Percentiles rank a stretch among this genome's conserved stretches.
phyloP scores from a whole-genome alignment of 768 basidiomycete species.

The Mycena alexandri region DNA sequence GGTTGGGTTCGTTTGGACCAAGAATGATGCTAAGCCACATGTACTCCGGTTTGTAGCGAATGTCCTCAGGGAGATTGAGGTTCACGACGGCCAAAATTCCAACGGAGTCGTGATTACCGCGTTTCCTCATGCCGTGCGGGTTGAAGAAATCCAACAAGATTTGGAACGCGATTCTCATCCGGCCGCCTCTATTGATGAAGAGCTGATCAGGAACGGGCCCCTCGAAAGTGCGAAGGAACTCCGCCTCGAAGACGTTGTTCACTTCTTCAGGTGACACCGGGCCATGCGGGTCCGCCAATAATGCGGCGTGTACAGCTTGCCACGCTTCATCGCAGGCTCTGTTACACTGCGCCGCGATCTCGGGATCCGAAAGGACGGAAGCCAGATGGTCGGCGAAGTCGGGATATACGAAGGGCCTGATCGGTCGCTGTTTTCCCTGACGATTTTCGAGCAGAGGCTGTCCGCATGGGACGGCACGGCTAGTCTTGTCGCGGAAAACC shows the following conservation, averaged over 20 bases:
- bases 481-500: conserved; percentile 31
- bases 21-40: conserved; percentile 49
- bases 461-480: conserved; percentile 16
- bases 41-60: conserved; percentile 49
- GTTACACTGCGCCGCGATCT: conserved; percentile 34
- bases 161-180: conserved; percentile 40
- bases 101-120: conserved; percentile 38
- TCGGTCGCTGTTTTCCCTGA: conserved; percentile 35
- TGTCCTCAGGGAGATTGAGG: conserved; percentile 48
- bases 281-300: conserved; percentile 12
- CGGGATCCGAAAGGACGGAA: conserved; percentile 37
- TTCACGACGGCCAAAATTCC: conserved; percentile 43
- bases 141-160: conserved; percentile 49
- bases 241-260: conserved; percentile 42
- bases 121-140: conserved; percentile 39
- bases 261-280: conserved; percentile 26
- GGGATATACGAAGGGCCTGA: conserved; percentile 35
- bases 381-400: conserved; percentile 42
- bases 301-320: conserved; percentile 9
- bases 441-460: conserved; percentile 30
- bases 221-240: conserved; percentile 45
- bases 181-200: conserved; percentile 39
- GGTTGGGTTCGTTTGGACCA: conserved; percentile 44
- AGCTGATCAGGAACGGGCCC: conserved; percentile 41
- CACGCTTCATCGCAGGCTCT: conserved; percentile 19